These are phyloP conservation scores for Crithidia fasciculata DNA, from an alignment of 208 protist genomes.

Conservation along the genomic window DNA sequence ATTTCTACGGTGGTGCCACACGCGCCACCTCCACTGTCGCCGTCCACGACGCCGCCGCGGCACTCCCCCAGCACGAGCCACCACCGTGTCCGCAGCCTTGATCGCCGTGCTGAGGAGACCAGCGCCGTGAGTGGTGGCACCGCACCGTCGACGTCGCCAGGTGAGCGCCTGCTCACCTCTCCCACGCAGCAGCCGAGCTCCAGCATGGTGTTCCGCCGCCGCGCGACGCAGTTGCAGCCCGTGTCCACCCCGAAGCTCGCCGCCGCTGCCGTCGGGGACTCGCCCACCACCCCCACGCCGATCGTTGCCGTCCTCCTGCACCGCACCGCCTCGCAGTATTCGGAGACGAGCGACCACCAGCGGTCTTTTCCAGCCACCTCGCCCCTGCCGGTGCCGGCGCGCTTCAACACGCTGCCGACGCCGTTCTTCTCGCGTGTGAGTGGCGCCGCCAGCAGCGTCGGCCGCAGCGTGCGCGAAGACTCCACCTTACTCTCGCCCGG, in stretches of 20 bases:
- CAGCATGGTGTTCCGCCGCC: slow-evolving; percentile 4
- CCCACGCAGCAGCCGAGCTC: not conserved
- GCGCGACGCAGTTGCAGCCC: not conserved
- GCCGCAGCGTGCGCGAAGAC: slow-evolving; percentile 33
- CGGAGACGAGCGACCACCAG: slow-evolving; percentile 20
- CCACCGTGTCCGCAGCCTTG: too few species aligned
- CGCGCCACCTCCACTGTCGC: not conserved
- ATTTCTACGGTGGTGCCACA: not conserved
- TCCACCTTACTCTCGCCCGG: slow-evolving; percentile 25
- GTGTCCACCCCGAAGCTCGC: not conserved
- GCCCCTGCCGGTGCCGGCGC: slow-evolving; percentile 7
- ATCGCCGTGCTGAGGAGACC: not conserved
- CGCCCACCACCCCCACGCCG: slow-evolving; percentile 15
- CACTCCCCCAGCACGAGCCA: not conserved
- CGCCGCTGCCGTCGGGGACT: not conserved
- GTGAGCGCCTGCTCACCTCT: not conserved
- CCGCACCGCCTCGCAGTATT: slow-evolving; percentile 28
- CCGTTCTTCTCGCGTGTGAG: slow-evolving; percentile 25
- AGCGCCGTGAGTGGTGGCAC: not conserved
- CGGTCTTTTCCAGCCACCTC: slow-evolving; percentile 16
- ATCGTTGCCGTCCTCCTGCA: slow-evolving; percentile 20
- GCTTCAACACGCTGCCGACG: slow-evolving; percentile 28
- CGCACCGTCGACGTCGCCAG: not conserved
- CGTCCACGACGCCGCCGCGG: not conserved
- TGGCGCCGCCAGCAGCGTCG: not conserved